Conservation (phyloP, 2,329 filamentous ascomycete genomes). For the Fusarium sp. region DNA sequence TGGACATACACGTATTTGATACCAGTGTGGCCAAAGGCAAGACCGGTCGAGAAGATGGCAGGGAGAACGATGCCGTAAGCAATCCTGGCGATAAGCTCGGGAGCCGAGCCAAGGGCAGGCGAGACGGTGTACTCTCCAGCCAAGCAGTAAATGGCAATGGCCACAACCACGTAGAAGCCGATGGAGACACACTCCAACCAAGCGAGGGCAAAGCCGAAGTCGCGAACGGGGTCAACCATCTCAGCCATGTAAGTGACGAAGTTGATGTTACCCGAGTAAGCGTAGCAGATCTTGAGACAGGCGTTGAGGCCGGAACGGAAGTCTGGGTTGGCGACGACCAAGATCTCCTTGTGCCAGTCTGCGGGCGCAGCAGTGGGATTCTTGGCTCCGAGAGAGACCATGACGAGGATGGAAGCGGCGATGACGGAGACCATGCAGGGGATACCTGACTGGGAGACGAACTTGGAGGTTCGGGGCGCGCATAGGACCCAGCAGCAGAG, state of each 20-base stretch:
- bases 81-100: slow-evolving; percentile 41
- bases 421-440: slow-evolving; percentile 52
- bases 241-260: slow-evolving; percentile 54
- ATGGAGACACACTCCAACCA: slow-evolving; percentile 45
- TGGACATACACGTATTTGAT: slow-evolving; percentile 53
- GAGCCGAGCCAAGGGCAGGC: slow-evolving; percentile 45
- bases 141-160: slow-evolving; percentile 46
- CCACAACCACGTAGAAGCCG: slow-evolving; percentile 43
- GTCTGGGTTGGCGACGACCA: slow-evolving; percentile 46
- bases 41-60: slow-evolving; percentile 48
- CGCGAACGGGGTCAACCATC: slow-evolving; percentile 51
- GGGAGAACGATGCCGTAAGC: slow-evolving; percentile 51
- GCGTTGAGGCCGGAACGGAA: slow-evolving; percentile 51
- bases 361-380: slow-evolving; percentile 47
- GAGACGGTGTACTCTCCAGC: slow-evolving; percentile 47
- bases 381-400: slow-evolving; percentile 51
- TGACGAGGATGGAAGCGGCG: slow-evolving; percentile 53
- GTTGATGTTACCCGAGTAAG: slow-evolving; percentile 54
- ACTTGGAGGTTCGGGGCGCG: slow-evolving; percentile 73
- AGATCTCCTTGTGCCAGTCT: slow-evolving; percentile 48
- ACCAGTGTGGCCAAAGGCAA: slow-evolving; percentile 51
- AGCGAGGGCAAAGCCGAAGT: slow-evolving; percentile 48
- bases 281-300: slow-evolving; percentile 53
- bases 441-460: slow-evolving; percentile 49
- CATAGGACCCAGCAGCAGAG: slow-evolving; percentile 73